These are phyloP conservation scores for Xylaria sp. DNA, from an alignment of 2,329 filamentous ascomycete genomes.

Conservation along the genomic window DNA sequence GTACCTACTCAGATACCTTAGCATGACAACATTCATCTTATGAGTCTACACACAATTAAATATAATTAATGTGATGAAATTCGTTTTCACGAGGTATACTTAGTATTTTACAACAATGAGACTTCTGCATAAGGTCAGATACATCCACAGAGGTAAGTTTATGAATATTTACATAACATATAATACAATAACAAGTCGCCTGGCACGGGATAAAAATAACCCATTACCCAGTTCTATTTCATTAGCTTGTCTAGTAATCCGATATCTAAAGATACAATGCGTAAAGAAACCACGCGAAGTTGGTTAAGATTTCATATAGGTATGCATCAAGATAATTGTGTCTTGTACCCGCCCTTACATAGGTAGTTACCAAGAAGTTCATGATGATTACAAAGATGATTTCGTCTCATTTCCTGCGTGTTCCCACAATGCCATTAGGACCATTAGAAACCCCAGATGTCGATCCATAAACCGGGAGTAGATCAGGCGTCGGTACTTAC, in stretches of 20 bases:
- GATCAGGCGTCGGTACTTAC: constrained; percentile 13
- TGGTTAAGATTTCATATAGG: too few relatives aligned
- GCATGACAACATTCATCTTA: neutral
- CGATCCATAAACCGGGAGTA: constrained; percentile 1
- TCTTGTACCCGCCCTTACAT: too few relatives aligned
- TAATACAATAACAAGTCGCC: neutral
- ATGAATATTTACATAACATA: neutral
- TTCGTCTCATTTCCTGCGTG: constrained; percentile 16
- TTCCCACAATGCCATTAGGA: neutral
- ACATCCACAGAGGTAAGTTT: too few relatives aligned
- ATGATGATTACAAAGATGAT: neutral
- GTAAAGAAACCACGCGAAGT: neutral
- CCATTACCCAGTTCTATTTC: neutral
- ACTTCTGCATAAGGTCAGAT: too few relatives aligned
- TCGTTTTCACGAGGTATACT: too few relatives aligned
- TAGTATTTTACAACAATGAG: too few relatives aligned
- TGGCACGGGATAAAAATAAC: neutral
- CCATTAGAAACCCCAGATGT: neutral
- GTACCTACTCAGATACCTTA: neutral
- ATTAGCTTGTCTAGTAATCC: neutral
- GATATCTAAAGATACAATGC: too few relatives aligned
- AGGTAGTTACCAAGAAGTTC: neutral
- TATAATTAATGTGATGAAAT: neutral
- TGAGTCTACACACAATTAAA: neutral
- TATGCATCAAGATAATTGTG: too few relatives aligned